These are phyloP conservation scores for Globisporangium polare DNA, from an alignment of 352 stramenopile genomes.

Conservation along the genomic window DNA sequence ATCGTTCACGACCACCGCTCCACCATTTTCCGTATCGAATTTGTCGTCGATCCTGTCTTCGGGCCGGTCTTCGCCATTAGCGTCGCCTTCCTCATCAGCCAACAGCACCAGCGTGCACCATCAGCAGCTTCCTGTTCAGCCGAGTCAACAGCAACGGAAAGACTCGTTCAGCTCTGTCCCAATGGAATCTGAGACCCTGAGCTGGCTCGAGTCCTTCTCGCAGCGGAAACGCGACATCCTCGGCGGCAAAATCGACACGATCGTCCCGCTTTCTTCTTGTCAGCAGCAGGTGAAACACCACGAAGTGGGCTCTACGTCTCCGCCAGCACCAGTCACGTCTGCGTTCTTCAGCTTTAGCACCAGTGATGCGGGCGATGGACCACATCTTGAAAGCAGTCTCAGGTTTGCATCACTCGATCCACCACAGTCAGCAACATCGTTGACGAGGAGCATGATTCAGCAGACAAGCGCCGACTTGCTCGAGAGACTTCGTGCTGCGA, in stretches of 20 bases:
- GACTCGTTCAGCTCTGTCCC: constrained; percentile 15
- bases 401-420: too few species aligned
- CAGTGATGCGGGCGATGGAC: neutral
- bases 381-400: neutral
- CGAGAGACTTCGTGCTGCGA: constrained; percentile 5
- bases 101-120: neutral
- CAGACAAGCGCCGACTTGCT: constrained; percentile 13
- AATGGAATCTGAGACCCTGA: constrained; percentile 42
- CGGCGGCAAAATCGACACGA: constrained; percentile 24
- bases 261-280: constrained; percentile 2
- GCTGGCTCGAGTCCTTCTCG: constrained; percentile 58
- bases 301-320: neutral
- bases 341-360: neutral
- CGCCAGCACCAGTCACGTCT: neutral
- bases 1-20: neutral
- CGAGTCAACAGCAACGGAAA: neutral
- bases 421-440: neutral
- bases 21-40: neutral
- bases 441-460: constrained; percentile 3
- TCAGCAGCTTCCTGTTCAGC: neutral
- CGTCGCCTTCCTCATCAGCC: neutral
- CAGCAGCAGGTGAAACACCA: neutral
- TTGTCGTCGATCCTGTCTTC: constrained; percentile 11
- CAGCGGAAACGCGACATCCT: constrained; percentile 70
- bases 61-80: neutral